Conservation (phyloP, 1,284 basidiomycete species). For the Boletus semigastroideus region DNA sequence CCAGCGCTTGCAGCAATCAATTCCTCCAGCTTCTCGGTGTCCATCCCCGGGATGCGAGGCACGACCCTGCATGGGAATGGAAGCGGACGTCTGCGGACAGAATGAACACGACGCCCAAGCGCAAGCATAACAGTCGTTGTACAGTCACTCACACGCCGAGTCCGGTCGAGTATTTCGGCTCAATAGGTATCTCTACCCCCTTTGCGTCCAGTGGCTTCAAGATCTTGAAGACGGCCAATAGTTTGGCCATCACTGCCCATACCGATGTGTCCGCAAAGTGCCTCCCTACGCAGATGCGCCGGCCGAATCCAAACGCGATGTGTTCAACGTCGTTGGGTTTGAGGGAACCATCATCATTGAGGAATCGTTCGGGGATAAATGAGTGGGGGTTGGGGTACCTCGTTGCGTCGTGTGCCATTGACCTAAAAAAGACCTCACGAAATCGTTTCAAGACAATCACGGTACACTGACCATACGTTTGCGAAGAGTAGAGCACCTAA, state of each 20-base stretch:
- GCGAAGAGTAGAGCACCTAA: constrained; percentile 13
- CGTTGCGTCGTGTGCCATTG: constrained; percentile 6
- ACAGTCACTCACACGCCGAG: constrained; percentile 4
- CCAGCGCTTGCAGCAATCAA: constrained; percentile 4
- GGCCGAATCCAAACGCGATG: constrained; percentile 12
- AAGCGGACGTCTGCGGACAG: constrained; percentile 8
- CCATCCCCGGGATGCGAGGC: constrained; percentile 4
- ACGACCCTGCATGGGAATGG: constrained; percentile 19
- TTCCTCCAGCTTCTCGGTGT: constrained; percentile 4
- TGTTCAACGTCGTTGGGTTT: constrained; percentile 1
- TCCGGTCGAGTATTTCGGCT: constrained; percentile 1
- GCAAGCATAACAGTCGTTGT: not conserved
- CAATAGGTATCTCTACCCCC: constrained; percentile 6
- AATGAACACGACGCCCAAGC: not conserved
- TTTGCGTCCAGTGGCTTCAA: constrained; percentile 12
- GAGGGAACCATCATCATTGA: constrained; percentile 7
- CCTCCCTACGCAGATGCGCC: constrained; percentile 14
- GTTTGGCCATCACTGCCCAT: constrained; percentile 12
- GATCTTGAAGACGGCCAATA: constrained; percentile 17
- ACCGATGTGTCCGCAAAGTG: constrained; percentile 11
- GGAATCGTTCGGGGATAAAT: constrained; percentile 18
- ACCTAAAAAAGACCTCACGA: not conserved
- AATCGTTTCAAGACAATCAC: not conserved
- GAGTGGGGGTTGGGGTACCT: constrained; percentile 7
- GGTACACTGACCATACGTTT: constrained; percentile 13